Conservation (phyloP, 2,329 filamentous ascomycete species). For the Coleophoma crateriformis region DNA sequence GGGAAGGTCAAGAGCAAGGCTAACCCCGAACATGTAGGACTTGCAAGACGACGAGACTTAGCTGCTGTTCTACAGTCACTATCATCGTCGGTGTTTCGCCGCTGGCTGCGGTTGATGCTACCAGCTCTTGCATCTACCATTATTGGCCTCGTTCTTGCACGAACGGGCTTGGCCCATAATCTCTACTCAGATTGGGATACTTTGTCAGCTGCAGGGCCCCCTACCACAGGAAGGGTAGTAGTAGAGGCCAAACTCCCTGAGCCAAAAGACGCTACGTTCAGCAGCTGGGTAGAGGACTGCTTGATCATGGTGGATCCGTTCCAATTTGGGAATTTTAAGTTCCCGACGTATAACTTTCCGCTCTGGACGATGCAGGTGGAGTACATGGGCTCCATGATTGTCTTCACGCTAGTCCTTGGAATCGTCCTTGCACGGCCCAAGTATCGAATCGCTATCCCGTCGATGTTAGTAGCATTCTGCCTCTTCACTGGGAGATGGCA, state of each 20-base stretch:
- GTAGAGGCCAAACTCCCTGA: not conserved
- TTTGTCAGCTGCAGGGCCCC: not conserved
- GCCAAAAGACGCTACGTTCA: not conserved
- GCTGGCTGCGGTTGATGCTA: constrained; percentile 34
- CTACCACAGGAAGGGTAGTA: not conserved
- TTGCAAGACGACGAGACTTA: constrained; percentile 21
- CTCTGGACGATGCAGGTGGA: not conserved
- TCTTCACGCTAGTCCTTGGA: not conserved
- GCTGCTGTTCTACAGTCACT: constrained; percentile 26
- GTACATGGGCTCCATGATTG: not conserved
- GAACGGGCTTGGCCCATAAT: not conserved
- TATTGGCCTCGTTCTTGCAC: not conserved
- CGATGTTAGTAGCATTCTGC: not conserved
- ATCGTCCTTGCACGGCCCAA: not conserved
- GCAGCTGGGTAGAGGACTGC: not conserved
- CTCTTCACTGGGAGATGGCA: not conserved
- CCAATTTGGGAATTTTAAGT: not conserved
- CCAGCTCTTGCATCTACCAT: constrained; percentile 22
- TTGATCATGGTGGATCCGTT: not conserved
- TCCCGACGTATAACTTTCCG: not conserved
- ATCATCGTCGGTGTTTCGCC: constrained; percentile 36
- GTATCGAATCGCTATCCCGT: not conserved
- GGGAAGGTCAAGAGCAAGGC: not conserved
- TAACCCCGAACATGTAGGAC: not conserved
- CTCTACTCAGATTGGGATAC: constrained; percentile 1